A percentile compares a stretch with the other conserved stretches of the same genome.
Conservation (phyloP, 2,329 filamentous ascomycete genomes). For the Sporothrix pallida region DNA sequence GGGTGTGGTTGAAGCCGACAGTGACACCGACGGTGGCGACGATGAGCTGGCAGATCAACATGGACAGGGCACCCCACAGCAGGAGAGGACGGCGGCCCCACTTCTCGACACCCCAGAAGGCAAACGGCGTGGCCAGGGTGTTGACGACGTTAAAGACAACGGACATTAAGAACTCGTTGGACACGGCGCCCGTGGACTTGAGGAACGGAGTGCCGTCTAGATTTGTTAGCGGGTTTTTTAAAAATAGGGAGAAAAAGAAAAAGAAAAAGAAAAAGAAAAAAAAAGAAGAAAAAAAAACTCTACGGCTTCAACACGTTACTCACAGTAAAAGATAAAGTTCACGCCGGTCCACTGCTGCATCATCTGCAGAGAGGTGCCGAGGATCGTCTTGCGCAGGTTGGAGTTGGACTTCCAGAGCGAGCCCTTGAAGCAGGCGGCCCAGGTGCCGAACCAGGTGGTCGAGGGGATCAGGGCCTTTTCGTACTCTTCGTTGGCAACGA, state of each 20-base stretch:
- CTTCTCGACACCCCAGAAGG: conserved; percentile 84
- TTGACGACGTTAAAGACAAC: conserved; percentile 89
- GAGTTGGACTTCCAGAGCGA: conserved; percentile 66
- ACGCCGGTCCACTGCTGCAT: conserved; percentile 85
- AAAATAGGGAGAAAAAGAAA: neutral
- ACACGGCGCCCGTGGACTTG: conserved; percentile 74
- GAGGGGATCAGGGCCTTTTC: conserved; percentile 73
- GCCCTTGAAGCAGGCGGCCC: conserved; percentile 71
- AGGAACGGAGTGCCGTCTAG: conserved; percentile 79
- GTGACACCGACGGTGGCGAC: conserved; percentile 77
- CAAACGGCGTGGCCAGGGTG: conserved; percentile 81
- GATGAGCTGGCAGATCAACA: conserved; percentile 87
- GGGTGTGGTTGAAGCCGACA: conserved; percentile 58
- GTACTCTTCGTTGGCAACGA: conserved; percentile 88
- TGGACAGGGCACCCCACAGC: conserved; percentile 77
- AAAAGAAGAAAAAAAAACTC: neutral
- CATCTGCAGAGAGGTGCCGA: conserved; percentile 77
- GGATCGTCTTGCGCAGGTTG: conserved; percentile 72
- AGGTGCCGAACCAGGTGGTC: conserved; percentile 69
- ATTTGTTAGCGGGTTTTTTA: neutral
- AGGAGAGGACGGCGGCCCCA: conserved; percentile 82
- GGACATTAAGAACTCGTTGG: conserved; percentile 80
- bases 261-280: neutral
- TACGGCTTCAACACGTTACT: neutral
- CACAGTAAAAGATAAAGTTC: conserved; percentile 83